Evolutionary conservation across 768 basidiomycete species (phyloP).

Genomic region (Pleurotus tuoliensis): DNA sequence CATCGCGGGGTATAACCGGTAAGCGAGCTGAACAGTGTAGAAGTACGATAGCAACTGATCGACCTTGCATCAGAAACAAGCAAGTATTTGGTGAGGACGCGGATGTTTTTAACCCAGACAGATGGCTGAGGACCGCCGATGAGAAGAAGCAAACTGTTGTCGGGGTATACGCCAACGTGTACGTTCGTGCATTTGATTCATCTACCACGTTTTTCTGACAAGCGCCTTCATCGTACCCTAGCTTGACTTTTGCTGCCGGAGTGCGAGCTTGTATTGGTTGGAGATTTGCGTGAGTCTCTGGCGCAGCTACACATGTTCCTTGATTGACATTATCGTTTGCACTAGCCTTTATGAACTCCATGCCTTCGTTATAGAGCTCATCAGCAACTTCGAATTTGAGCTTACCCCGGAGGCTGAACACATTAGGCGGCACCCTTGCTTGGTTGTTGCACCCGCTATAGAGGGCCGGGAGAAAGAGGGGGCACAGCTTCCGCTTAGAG

Average conservation of each 20-base stretch:
- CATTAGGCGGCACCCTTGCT: constrained; percentile 39
- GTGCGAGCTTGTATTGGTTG: constrained; percentile 46
- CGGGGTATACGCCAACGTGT: constrained; percentile 48
- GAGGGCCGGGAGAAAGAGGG: constrained; percentile 42
- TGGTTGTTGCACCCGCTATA: constrained; percentile 45
- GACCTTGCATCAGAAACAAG: constrained; percentile 28
- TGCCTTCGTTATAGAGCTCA: constrained; percentile 51
- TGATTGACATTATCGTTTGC: no score
- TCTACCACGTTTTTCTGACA: no score
- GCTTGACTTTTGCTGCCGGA: constrained; percentile 46
- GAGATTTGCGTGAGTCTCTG: constrained; percentile 36
- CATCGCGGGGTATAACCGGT: constrained; percentile 55
- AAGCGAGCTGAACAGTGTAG: not conserved
- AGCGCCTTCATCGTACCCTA: no score
- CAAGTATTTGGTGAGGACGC: constrained; percentile 56
- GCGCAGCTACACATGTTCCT: no score
- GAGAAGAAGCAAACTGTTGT: constrained; percentile 35
- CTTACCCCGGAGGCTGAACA: constrained; percentile 34
- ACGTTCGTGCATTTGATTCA: constrained; percentile 10
- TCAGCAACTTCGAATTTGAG: constrained; percentile 56
- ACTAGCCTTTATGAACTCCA: constrained; percentile 46
- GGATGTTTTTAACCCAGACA: constrained; percentile 48
- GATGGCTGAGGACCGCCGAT: constrained; percentile 41
- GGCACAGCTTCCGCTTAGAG: constrained; percentile 38
- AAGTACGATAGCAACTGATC: not conserved